A percentile compares a stretch with the other conserved stretches of the same genome.
Conservation (phyloP, 306 rosid species). For the Comarum palustre region DNA sequence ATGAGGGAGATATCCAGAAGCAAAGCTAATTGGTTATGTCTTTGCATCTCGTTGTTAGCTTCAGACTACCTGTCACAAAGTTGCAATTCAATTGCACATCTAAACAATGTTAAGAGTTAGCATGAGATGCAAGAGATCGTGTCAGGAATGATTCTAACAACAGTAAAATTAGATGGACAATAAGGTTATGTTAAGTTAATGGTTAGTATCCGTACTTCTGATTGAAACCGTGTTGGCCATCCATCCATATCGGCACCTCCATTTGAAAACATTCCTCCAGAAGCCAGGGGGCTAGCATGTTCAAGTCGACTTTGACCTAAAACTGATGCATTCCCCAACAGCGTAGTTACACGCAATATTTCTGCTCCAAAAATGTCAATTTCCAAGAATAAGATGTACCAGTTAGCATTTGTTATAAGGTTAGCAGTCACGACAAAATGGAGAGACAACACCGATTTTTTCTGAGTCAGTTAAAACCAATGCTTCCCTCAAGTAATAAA, state of each 20-base stretch:
- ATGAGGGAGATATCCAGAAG: slow-evolving; percentile 30
- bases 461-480: slow-evolving; percentile 67
- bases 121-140: slow-evolving; percentile 49
- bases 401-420: slow-evolving; percentile 96
- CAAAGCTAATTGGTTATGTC: slow-evolving; percentile 37
- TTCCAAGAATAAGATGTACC: slow-evolving; percentile 98
- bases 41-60: slow-evolving; percentile 58
- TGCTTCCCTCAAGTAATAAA: slow-evolving; percentile 46
- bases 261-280: slow-evolving; percentile 86
- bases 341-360: slow-evolving; percentile 99
- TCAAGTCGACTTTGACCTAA: slow-evolving; percentile 99
- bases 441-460: slow-evolving; percentile 69
- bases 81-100: slow-evolving; percentile 54
- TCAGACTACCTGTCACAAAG: slow-evolving; percentile 64
- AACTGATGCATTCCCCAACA: slow-evolving; percentile 99
- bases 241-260: slow-evolving; percentile 87
- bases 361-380: slow-evolving; percentile 99
- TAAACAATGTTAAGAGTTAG: slow-evolving; percentile 63
- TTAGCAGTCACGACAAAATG: slow-evolving; percentile 92
- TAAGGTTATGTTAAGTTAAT: slow-evolving; percentile 99
- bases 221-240: slow-evolving; percentile 97
- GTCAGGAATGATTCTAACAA: slow-evolving; percentile 78
- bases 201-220: slow-evolving; percentile 99
- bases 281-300: slow-evolving; percentile 98
- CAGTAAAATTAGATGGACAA: slow-evolving; percentile 81